Evolutionary conservation across 441 rosid genomes (phyloP).

Genomic region (Jatropha multifida): DNA sequence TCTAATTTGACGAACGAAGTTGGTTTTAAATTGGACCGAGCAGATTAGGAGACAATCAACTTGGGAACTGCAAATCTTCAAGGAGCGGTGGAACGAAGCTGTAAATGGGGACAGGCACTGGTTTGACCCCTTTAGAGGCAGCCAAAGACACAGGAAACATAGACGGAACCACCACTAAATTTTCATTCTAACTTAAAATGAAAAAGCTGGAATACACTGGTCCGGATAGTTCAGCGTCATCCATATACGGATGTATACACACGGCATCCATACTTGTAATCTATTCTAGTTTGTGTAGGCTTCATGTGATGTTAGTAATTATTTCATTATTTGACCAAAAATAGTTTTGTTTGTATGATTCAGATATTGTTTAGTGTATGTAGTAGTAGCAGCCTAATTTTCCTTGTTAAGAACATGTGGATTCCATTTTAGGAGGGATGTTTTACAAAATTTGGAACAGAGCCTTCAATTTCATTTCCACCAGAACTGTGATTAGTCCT

Average conservation of each 20-base stretch:
- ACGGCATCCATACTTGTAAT: conserved; percentile 32
- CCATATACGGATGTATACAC: not conserved
- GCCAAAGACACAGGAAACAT: conserved; percentile 23
- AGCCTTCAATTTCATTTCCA: not conserved
- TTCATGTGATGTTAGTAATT: conserved; percentile 20
- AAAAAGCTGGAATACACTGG: conserved; percentile 4
- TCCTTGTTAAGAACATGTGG: not conserved
- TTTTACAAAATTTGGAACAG: too few species aligned
- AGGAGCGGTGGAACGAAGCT: conserved; percentile 75
- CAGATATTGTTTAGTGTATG: not conserved
- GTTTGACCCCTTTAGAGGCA: conserved; percentile 62
- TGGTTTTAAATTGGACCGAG: conserved; percentile 4
- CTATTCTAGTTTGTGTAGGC: conserved; percentile 18
- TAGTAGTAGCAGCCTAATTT: not conserved
- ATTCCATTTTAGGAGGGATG: too few species aligned
- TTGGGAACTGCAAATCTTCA: conserved; percentile 69
- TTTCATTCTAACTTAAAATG: not conserved
- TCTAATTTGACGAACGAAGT: not conserved
- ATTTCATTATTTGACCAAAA: conserved; percentile 36
- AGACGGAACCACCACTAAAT: conserved; percentile 26
- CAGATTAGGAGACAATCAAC: conserved; percentile 92
- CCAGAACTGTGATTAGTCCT: too few species aligned
- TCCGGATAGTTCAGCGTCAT: conserved; percentile 11
- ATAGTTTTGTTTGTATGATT: conserved; percentile 10
- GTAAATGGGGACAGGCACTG: conserved; percentile 61